These are phyloP conservation scores for Lactarius vividus DNA, from an alignment of 768 basidiomycete species.

Conservation along the genomic window DNA sequence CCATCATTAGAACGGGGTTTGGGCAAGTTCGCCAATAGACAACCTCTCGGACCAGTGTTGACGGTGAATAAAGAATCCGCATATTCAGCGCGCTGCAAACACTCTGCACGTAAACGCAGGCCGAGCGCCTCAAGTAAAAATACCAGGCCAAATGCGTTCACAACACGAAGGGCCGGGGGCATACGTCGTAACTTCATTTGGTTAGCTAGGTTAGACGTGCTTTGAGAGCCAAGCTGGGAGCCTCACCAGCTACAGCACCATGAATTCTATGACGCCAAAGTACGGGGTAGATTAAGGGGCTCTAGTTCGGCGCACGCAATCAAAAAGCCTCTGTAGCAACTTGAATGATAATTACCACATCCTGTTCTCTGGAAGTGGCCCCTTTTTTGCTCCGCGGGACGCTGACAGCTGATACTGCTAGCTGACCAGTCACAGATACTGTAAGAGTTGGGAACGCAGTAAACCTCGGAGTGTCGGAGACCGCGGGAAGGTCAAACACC, in stretches of 20 bases:
- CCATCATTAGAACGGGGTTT: neutral
- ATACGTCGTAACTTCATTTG: neutral
- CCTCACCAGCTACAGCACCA: neutral
- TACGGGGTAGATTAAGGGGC: conserved; percentile 34
- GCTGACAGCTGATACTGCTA: conserved; percentile 27
- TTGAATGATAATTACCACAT: conserved; percentile 57
- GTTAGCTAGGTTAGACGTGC: neutral
- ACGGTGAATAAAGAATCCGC: neutral
- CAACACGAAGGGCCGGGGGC: neutral
- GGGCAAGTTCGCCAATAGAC: neutral
- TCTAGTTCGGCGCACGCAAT: neutral
- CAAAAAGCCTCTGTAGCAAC: neutral
- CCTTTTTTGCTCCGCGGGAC: conserved; percentile 54
- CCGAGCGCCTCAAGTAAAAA: neutral
- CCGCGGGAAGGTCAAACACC: conserved; percentile 34
- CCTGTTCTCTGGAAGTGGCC: conserved; percentile 46
- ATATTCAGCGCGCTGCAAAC: neutral
- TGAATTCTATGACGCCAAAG: conserved; percentile 32
- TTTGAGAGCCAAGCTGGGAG: neutral
- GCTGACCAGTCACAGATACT: neutral
- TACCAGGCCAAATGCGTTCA: neutral
- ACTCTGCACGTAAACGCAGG: neutral
- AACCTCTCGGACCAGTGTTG: neutral
- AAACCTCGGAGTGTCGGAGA: conserved; percentile 71
- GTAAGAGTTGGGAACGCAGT: conserved; percentile 6